A percentile compares a stretch with the other conserved stretches of the same genome.
Conservation (phyloP, 2,329 filamentous ascomycete genomes). For the Ceratocystis papillata region DNA sequence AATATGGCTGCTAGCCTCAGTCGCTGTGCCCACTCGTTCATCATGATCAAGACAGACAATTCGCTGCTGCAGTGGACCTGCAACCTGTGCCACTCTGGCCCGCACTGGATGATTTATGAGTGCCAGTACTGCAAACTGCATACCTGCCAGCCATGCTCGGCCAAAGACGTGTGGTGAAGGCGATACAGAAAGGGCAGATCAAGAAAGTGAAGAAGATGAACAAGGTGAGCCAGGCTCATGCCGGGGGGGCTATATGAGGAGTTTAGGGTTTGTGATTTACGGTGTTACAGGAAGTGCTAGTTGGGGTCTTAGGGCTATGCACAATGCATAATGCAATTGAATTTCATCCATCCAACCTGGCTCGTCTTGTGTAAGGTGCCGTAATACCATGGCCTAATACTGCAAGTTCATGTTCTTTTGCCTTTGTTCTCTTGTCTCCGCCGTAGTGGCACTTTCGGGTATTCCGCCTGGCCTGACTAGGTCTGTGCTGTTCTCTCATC, state of each 20-base stretch:
- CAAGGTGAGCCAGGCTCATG: too few relatives aligned
- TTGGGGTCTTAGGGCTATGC: too few relatives aligned
- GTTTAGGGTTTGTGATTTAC: too few relatives aligned
- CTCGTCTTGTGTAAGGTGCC: too few relatives aligned
- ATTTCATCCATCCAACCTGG: too few relatives aligned
- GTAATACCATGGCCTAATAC: too few relatives aligned
- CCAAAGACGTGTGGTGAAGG: background rate
- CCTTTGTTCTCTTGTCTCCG: too few relatives aligned
- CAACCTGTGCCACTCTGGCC: slow-evolving; percentile 52
- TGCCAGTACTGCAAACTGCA: slow-evolving; percentile 59
- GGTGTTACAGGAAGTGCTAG: too few relatives aligned
- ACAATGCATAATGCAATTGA: too few relatives aligned
- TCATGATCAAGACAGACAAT: slow-evolving; percentile 56
- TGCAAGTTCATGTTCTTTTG: too few relatives aligned
- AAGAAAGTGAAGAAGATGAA: too few relatives aligned
- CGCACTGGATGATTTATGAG: slow-evolving; percentile 58
- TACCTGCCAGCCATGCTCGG: slow-evolving; percentile 46
- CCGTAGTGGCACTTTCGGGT: slow-evolving; percentile 31
- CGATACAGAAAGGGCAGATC: background rate
- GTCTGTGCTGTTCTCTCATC: slow-evolving; percentile 6
- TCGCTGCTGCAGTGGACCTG: slow-evolving; percentile 56
- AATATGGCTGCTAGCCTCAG: slow-evolving; percentile 19
- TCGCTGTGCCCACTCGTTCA: slow-evolving; percentile 52
- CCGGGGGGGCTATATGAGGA: too few relatives aligned
- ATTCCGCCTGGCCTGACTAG: background rate